A percentile compares a stretch with the other conserved stretches of the same genome.
Evolutionary conservation across 2,329 filamentous ascomycete genomes (phyloP).

Genomic region (Iodosphaeria phyllophila): DNA sequence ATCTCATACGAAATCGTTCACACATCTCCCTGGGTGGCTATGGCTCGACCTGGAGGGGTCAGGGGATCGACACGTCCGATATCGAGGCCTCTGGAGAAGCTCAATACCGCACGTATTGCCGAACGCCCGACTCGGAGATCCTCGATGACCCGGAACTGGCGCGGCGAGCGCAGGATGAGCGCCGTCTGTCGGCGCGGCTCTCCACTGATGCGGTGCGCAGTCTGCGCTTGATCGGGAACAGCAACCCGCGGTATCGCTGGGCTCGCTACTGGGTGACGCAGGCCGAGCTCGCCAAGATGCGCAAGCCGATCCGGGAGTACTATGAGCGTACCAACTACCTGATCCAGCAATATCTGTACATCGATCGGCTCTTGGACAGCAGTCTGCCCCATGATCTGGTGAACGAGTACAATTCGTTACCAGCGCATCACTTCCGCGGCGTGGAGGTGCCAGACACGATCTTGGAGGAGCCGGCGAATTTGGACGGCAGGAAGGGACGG

Average conservation of each 20-base stretch:
- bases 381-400: conserved; percentile 82
- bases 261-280: conserved; percentile 73
- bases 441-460: conserved; percentile 56
- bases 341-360: conserved; percentile 83
- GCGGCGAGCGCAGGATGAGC: too few relatives aligned
- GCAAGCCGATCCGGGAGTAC: conserved; percentile 62
- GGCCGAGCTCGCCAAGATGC: conserved; percentile 52
- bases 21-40: conserved; percentile 11
- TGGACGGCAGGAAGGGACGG: neutral
- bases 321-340: conserved; percentile 81
- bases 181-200: conserved; percentile 38
- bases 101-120: conserved; percentile 2
- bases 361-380: conserved; percentile 77
- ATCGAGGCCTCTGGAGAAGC: conserved; percentile 12
- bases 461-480: conserved; percentile 39
- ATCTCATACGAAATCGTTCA: conserved; percentile 12
- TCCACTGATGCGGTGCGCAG: conserved; percentile 59
- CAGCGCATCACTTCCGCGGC: conserved; percentile 31
- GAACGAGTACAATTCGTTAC: conserved; percentile 64
- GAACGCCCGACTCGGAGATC: too few relatives aligned
- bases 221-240: conserved; percentile 75
- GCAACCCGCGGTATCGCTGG: conserved; percentile 73
- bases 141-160: too few relatives aligned
- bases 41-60: conserved; percentile 10
- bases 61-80: conserved; percentile 4